Evolutionary conservation across 2,329 filamentous ascomycete species (phyloP).

Genomic region (Lasiodiplodia hormozganensis): DNA sequence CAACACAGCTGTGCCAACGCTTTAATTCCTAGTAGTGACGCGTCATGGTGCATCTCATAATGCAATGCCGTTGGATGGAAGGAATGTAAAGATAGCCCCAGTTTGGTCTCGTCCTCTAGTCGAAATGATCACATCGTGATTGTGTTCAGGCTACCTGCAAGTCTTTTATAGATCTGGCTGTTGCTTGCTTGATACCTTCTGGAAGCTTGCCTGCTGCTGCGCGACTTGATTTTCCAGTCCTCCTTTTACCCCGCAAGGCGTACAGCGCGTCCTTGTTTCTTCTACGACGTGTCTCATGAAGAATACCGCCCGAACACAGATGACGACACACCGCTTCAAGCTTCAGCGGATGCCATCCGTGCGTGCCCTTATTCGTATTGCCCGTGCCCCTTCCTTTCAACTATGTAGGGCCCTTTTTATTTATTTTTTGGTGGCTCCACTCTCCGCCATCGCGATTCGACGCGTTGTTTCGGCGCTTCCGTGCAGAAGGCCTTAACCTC

Average conservation of each 20-base stretch:
- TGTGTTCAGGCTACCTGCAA: too few relatives aligned
- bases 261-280: background rate
- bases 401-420: background rate
- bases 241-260: background rate
- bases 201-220: too few relatives aligned
- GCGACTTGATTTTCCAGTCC: background rate
- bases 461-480: background rate
- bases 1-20: background rate
- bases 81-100: background rate
- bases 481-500: background rate
- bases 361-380: background rate
- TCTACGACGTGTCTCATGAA: background rate
- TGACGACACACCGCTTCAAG: constrained; percentile 4
- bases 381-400: background rate
- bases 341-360: background rate
- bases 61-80: background rate
- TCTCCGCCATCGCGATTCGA: background rate
- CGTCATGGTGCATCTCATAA: background rate
- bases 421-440: background rate
- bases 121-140: too few relatives aligned
- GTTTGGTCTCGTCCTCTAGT: too few relatives aligned
- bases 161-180: too few relatives aligned
- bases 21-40: background rate
- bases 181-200: too few relatives aligned
- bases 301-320: background rate